Percentiles rank a stretch among this genome's conserved stretches.
Conservation (phyloP, 768 basidiomycete genomes). For the Kwoniella mangroviensis region DNA sequence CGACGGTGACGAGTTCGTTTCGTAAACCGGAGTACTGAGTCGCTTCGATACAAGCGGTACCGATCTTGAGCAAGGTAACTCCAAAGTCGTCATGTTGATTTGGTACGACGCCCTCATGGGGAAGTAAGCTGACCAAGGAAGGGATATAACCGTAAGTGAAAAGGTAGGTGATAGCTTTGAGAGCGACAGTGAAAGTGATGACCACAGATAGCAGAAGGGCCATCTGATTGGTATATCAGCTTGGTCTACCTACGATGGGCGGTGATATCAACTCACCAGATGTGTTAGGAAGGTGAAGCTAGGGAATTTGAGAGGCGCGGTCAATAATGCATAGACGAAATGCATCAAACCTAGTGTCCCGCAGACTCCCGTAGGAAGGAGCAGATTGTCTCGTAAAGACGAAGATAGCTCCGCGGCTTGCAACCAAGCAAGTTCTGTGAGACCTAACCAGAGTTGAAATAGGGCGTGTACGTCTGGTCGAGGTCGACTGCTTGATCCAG, state of each 20-base stretch:
- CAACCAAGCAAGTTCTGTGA: slow-evolving; percentile 49
- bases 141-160: slow-evolving; percentile 54
- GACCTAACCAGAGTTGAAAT: slow-evolving; percentile 50
- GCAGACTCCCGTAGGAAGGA: slow-evolving; percentile 48
- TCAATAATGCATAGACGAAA: slow-evolving; percentile 47
- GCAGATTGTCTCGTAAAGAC: slow-evolving; percentile 32
- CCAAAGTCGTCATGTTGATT: slow-evolving; percentile 50
- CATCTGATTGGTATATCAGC: slow-evolving; percentile 31
- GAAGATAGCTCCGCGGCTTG: slow-evolving; percentile 47
- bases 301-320: slow-evolving; percentile 52
- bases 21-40: slow-evolving; percentile 50
- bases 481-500: slow-evolving; percentile 33
- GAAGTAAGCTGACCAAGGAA: slow-evolving; percentile 42
- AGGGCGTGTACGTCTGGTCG: slow-evolving; percentile 51
- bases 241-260: too few relatives aligned
- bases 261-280: slow-evolving; percentile 33
- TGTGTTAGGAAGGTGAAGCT: slow-evolving; percentile 54
- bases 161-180: slow-evolving; percentile 45
- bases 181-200: slow-evolving; percentile 35
- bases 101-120: slow-evolving; percentile 46
- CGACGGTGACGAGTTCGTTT: slow-evolving; percentile 43
- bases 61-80: slow-evolving; percentile 48
- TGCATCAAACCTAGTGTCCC: slow-evolving; percentile 42
- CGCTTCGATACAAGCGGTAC: slow-evolving; percentile 50
- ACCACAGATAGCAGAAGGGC: slow-evolving; percentile 44